A percentile compares a stretch with the other conserved stretches of the same genome.
Evolutionary conservation across 192 early-diverging fungal genomes (phyloP).

Genomic region (Coemansia sp.): DNA sequence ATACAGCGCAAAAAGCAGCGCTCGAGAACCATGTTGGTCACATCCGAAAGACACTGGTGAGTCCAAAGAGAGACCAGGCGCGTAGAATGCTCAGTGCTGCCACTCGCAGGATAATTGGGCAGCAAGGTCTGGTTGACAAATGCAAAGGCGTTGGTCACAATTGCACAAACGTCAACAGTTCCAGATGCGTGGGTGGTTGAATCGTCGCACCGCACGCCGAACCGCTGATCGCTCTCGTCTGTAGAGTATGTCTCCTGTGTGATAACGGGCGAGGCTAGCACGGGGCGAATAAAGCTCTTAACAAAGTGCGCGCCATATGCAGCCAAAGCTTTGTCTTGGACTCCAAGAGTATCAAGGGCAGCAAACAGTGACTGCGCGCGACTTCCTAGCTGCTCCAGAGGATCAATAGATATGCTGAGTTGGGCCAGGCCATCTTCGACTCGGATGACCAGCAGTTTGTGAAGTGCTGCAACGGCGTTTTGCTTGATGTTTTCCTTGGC

Average conservation of each 20-base stretch:
- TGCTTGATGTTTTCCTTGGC: constrained; percentile 26
- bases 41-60: not conserved
- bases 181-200: not conserved
- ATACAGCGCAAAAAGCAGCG: constrained; percentile 28
- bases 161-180: constrained; percentile 2
- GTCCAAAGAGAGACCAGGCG: not conserved
- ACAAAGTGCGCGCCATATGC: constrained; percentile 20
- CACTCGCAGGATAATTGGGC: not conserved
- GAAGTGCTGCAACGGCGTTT: constrained; percentile 1
- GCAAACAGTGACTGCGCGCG: constrained; percentile 3
- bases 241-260: not conserved
- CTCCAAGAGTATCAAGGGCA: constrained; percentile 25
- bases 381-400: not conserved
- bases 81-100: not conserved
- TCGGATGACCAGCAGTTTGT: constrained; percentile 2
- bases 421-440: not conserved
- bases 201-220: not conserved
- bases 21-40: constrained; percentile 25
- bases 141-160: constrained; percentile 6
- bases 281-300: constrained; percentile 14
- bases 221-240: not conserved
- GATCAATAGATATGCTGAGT: not conserved
- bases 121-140: constrained; percentile 13
- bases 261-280: constrained; percentile 16
- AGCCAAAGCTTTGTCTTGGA: not conserved